These are phyloP conservation scores for Bertia moriformis DNA, from an alignment of 2,329 filamentous ascomycete genomes.

Conservation along the genomic window DNA sequence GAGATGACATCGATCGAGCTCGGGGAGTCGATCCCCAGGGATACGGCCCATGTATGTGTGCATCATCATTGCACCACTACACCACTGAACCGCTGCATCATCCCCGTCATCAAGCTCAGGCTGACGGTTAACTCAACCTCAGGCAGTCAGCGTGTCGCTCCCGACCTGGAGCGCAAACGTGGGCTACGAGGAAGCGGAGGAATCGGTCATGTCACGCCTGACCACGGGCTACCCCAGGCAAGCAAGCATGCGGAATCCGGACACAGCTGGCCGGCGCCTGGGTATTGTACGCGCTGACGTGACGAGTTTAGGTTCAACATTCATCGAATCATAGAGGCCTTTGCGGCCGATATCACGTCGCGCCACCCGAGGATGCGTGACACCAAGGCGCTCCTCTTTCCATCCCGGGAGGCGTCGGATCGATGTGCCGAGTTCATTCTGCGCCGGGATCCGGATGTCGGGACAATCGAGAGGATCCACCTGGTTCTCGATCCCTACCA, in stretches of 20 bases:
- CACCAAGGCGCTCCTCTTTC: too few species aligned
- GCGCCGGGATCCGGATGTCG: too few species aligned
- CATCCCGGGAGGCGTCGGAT: not conserved
- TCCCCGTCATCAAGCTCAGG: too few species aligned
- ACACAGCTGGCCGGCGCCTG: not conserved
- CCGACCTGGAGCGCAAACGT: conserved; percentile 87
- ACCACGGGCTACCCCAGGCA: conserved; percentile 78
- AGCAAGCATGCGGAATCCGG: not conserved
- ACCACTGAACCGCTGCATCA: too few species aligned
- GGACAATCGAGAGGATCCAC: too few species aligned
- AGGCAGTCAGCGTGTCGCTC: conserved; percentile 92
- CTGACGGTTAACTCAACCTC: too few species aligned
- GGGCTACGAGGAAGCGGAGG: conserved; percentile 82
- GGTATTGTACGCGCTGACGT: not conserved
- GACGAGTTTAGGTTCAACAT: conserved; percentile 70
- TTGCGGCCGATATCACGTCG: conserved; percentile 62
- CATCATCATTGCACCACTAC: too few species aligned
- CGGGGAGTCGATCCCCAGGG: conserved; percentile 61
- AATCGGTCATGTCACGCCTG: conserved; percentile 77
- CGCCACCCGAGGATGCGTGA: too few species aligned
- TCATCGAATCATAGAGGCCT: conserved; percentile 64
- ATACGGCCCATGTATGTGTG: conserved; percentile 60
- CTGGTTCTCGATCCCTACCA: conserved; percentile 34
- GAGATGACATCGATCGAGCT: conserved; percentile 34
- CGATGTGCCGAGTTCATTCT: too few species aligned